Percentiles rank a stretch among this genome's conserved stretches.
These are phyloP conservation scores for Tothia fuscella DNA, from an alignment of 2,329 filamentous ascomycete genomes.

Conservation along the genomic window DNA sequence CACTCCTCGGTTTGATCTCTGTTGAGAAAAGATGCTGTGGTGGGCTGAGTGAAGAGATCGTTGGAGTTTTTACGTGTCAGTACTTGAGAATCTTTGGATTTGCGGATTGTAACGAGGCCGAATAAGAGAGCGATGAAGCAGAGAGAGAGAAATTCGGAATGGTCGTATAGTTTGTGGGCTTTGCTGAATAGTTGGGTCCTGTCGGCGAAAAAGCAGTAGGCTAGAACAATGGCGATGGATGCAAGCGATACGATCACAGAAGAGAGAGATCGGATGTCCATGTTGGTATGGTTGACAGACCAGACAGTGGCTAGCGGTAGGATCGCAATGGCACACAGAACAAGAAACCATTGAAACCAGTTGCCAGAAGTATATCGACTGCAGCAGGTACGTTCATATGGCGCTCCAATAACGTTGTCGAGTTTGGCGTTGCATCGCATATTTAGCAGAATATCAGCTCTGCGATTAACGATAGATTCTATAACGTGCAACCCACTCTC, in stretches of 20 bases:
- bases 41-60: background rate
- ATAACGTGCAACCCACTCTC: constrained; percentile 35
- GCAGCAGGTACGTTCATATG: constrained; percentile 42
- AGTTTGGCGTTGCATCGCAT: constrained; percentile 41
- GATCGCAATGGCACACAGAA: background rate
- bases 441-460: constrained; percentile 43
- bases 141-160: constrained; percentile 2
- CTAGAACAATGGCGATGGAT: constrained; percentile 15
- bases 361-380: constrained; percentile 25
- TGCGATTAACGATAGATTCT: constrained; percentile 32
- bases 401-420: constrained; percentile 25
- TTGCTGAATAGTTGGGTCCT: constrained; percentile 26
- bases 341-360: constrained; percentile 8
- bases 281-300: background rate
- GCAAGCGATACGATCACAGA: constrained; percentile 11
- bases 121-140: background rate
- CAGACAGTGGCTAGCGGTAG: background rate
- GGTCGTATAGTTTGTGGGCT: constrained; percentile 1
- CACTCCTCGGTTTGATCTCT: constrained; percentile 47
- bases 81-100: background rate
- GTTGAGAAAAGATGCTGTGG: constrained; percentile 26
- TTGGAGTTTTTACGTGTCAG: background rate
- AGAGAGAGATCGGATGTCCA: background rate
- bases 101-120: constrained; percentile 3
- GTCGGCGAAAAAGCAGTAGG: constrained; percentile 43